phyloP scores from a whole-genome alignment of 306 rosid genomes.

The Glycyrrhiza uralensis region DNA sequence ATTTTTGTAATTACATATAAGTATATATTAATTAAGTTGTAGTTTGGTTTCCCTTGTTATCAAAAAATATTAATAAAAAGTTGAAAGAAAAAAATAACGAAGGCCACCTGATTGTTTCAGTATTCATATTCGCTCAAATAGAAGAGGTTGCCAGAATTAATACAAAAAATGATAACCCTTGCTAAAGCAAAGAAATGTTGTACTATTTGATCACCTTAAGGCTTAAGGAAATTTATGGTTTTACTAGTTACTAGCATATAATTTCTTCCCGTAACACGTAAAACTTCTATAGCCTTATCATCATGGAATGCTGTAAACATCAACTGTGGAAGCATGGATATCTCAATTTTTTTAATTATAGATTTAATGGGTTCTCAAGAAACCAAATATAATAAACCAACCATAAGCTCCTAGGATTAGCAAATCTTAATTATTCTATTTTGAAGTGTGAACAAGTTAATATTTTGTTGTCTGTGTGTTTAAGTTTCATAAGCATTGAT shows the following conservation, averaged over 20 bases:
- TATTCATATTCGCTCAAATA: neutral
- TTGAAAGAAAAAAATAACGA: neutral
- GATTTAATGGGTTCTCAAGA: neutral
- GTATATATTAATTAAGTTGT: too few species aligned
- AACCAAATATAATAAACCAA: neutral
- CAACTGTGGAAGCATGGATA: too few species aligned
- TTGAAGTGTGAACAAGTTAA: neutral
- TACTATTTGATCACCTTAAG: neutral
- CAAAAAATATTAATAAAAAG: too few species aligned
- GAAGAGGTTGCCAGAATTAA: neutral
- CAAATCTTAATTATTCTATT: neutral
- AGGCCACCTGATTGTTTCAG: neutral
- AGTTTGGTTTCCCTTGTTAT: too few species aligned
- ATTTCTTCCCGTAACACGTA: neutral
- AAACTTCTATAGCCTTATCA: too few species aligned
- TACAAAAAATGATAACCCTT: neutral
- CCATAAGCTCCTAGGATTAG: neutral
- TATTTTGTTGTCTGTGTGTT: slow-evolving; percentile 14
- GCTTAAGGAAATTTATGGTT: slow-evolving; percentile 5
- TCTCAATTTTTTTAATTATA: too few species aligned
- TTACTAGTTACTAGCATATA: neutral
- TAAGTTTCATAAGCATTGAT: slow-evolving; percentile 66
- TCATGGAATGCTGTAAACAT: too few species aligned
- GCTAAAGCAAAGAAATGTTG: slow-evolving; percentile 9
- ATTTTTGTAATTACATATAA: too few species aligned